These are phyloP conservation scores for Geranium rotundifolium DNA, from an alignment of 345 rosid species.

Conservation along the genomic window DNA sequence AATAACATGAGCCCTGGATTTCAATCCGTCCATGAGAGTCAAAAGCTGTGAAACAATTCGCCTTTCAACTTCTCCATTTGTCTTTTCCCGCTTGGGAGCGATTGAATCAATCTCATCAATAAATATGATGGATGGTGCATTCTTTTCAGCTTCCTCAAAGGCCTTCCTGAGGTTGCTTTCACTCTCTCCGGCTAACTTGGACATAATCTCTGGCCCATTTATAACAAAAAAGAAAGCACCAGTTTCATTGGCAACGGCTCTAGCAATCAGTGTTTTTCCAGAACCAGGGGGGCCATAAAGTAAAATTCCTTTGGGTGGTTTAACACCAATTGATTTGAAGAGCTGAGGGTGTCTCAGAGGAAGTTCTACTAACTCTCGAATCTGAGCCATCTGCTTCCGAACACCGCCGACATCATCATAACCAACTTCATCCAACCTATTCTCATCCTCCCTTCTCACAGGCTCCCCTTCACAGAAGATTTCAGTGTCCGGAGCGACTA, in stretches of 20 bases:
- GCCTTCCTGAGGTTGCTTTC: slow-evolving; percentile 67
- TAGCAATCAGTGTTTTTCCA: too few species aligned
- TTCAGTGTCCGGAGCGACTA: slow-evolving; percentile 64
- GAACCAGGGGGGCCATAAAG: too few species aligned
- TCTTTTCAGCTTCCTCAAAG: slow-evolving; percentile 61
- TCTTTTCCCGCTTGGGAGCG: slow-evolving; percentile 65
- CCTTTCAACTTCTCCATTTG: slow-evolving; percentile 60
- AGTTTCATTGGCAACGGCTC: too few species aligned
- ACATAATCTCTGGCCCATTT: too few species aligned
- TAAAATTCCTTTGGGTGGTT: too few species aligned
- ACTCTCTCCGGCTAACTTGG: slow-evolving; percentile 73
- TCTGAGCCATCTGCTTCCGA: slow-evolving; percentile 65
- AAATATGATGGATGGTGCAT: slow-evolving; percentile 52
- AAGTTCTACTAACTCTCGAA: slow-evolving; percentile 61
- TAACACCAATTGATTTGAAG: slow-evolving; percentile 60
- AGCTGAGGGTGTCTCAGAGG: slow-evolving; percentile 68
- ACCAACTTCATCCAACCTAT: slow-evolving; percentile 54
- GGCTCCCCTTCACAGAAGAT: slow-evolving; percentile 70
- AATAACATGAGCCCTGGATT: slow-evolving; percentile 39
- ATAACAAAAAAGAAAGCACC: too few species aligned
- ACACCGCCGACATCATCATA: slow-evolving; percentile 82
- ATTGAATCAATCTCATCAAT: slow-evolving; percentile 62
- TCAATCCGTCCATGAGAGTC: slow-evolving; percentile 45
- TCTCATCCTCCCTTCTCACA: slow-evolving; percentile 59
- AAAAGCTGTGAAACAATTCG: slow-evolving; percentile 55